Evolutionary conservation across 441 rosid species (phyloP).

Genomic region (Erodium texanum): DNA sequence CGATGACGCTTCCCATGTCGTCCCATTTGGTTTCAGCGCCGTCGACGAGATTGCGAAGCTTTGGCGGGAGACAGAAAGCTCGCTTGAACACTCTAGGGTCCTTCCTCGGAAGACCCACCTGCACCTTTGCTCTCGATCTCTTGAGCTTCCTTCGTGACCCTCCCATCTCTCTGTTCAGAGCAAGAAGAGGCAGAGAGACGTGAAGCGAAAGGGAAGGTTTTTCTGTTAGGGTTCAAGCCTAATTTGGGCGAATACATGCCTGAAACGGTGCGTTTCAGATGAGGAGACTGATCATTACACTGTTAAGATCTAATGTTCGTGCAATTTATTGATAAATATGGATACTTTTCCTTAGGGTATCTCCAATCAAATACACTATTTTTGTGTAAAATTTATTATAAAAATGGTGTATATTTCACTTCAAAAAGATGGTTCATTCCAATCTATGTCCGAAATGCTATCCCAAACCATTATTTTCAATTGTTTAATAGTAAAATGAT

Average conservation of each 20-base stretch:
- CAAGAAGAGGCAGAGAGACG: too few relatives aligned
- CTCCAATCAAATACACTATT: too few relatives aligned
- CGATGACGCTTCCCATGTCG: conserved; percentile 64
- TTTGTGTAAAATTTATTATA: too few relatives aligned
- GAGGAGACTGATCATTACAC: too few relatives aligned
- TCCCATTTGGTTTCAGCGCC: conserved; percentile 60
- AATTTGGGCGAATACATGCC: background rate
- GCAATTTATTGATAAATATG: too few relatives aligned
- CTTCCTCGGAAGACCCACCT: conserved; percentile 25
- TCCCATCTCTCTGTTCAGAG: conserved; percentile 15
- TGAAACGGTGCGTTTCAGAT: background rate
- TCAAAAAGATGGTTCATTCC: too few relatives aligned
- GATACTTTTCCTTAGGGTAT: too few relatives aligned
- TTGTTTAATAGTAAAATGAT: too few relatives aligned
- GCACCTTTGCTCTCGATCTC: conserved; percentile 22
- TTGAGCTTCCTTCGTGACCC: conserved; percentile 23
- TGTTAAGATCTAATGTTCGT: too few relatives aligned
- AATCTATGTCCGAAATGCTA: too few relatives aligned
- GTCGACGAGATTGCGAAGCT: conserved; percentile 55
- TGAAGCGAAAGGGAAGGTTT: background rate
- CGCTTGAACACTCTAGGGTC: conserved; percentile 22
- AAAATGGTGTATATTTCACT: too few relatives aligned
- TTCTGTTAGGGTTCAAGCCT: background rate
- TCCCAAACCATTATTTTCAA: too few relatives aligned
- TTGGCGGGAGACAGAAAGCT: conserved; percentile 21